Percentiles rank a stretch among this genome's conserved stretches.
phyloP scores from a whole-genome alignment of 306 rosid species.

The Vigna nakashimae region DNA sequence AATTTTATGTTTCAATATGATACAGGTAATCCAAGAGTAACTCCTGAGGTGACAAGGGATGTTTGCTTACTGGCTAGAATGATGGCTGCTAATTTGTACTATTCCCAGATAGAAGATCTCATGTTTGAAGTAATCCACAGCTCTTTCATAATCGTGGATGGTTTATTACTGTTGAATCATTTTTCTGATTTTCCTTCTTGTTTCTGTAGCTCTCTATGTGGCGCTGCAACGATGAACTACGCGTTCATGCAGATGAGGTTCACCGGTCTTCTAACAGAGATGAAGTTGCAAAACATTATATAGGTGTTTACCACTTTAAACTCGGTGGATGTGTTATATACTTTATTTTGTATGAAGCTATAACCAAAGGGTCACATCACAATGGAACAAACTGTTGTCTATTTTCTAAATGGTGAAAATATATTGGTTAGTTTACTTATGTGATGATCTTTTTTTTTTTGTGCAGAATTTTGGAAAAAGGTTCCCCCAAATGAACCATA shows the following conservation, averaged over 20 bases:
- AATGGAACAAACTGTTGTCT: constrained; percentile 35
- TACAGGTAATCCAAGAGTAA: constrained; percentile 97
- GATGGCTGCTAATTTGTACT: constrained; percentile 98
- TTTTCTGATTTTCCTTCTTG: constrained; percentile 31
- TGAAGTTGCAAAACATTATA: constrained; percentile 95
- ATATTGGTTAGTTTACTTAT: constrained; percentile 7
- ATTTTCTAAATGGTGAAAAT: constrained; percentile 15
- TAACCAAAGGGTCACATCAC: not conserved
- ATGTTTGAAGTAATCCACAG: constrained; percentile 85
- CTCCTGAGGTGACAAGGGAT: constrained; percentile 98
- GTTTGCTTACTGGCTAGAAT: constrained; percentile 97
- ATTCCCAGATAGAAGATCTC: constrained; percentile 98
- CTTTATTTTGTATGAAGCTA: constrained; percentile 2
- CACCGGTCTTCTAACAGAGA: constrained; percentile 78
- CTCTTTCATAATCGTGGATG: constrained; percentile 30
- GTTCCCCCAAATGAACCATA: constrained; percentile 89
- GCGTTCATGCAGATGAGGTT: constrained; percentile 75
- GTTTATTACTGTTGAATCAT: constrained; percentile 16
- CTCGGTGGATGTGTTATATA: not conserved
- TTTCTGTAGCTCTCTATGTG: constrained; percentile 92
- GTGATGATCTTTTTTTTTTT: constrained; percentile 30
- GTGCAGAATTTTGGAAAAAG: constrained; percentile 92
- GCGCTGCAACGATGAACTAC: constrained; percentile 98
- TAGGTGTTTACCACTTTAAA: constrained; percentile 61
- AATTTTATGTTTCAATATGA: constrained; percentile 27